phyloP scores from a whole-genome alignment of 2,329 filamentous ascomycete species.

The Aschersonia sp. region DNA sequence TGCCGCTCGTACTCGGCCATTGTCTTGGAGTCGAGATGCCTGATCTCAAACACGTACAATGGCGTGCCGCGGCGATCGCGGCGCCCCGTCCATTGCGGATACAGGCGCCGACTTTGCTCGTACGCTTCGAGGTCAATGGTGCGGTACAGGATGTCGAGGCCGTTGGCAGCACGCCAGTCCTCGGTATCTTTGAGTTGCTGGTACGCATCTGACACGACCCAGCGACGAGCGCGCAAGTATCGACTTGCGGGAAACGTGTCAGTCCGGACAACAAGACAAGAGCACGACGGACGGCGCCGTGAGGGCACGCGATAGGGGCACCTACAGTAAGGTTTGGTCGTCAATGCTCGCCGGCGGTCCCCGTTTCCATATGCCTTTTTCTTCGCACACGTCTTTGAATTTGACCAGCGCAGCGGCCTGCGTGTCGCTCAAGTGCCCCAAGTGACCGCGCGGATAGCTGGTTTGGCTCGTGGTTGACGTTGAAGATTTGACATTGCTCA shows the following conservation, averaged over 20 bases:
- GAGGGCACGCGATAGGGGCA: conserved; percentile 6
- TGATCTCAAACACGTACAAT: conserved; percentile 81
- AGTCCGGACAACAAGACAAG: too few relatives aligned
- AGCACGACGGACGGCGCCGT: too few relatives aligned
- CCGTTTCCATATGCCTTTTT: conserved; percentile 49
- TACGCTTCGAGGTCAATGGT: conserved; percentile 79
- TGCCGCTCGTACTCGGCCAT: conserved; percentile 65
- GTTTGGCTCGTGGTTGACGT: conserved; percentile 19
- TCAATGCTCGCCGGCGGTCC: conserved; percentile 50
- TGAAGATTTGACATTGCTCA: conserved; percentile 14
- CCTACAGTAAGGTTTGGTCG: conserved; percentile 58
- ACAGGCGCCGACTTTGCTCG: conserved; percentile 66
- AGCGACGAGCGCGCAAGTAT: conserved; percentile 74
- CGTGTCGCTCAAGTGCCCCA: conserved; percentile 57
- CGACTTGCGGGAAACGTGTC: conserved; percentile 36
- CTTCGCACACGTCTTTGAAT: conserved; percentile 57
- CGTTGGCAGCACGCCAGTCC: conserved; percentile 69
- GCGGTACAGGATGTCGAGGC: conserved; percentile 66
- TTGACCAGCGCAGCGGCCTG: conserved; percentile 53
- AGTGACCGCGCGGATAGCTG: conserved; percentile 62
- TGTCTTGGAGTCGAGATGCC: conserved; percentile 67
- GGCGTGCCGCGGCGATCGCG: conserved; percentile 85
- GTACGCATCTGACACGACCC: conserved; percentile 63
- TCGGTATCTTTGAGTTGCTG: conserved; percentile 80
- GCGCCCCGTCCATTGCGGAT: conserved; percentile 89